Evolutionary conservation across 345 rosid species (phyloP), one percentile per base, ranked within the genome.

Genomic region (Excoecaria agallocha): DNA sequence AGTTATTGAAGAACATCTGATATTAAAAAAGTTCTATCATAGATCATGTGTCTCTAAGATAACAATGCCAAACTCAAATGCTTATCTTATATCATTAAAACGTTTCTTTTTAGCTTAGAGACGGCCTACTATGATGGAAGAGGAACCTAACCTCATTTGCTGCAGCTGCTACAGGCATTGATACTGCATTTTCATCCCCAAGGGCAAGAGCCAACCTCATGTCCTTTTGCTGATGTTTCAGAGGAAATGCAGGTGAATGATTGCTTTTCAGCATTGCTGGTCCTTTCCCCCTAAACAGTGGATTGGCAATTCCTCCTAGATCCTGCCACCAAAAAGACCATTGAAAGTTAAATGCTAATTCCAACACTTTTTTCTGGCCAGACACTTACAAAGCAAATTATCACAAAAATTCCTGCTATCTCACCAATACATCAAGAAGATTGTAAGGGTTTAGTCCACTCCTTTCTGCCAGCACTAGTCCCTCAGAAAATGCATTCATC

Each of bases 101-200:
- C 43, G 2, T 6, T 58, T 25, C n/a, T 52, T 62, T 52, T 50
- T n/a, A 19, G 67, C 49, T 45, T 8, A 45, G 15, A 46, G 38
- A 58, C 11, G 58, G 50, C 17, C 2, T 56, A 37, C 15, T 66
- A 59, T 9, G 30, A 39, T 62, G 58, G 59, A 72, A 70, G 70
- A 62, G 80, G 72, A 74, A 51, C 24, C 37, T 61, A 12, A 90
- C 98, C 96, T 94, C 99, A 77, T 92, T 91, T 51, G 98, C 86
- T 51, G 96, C 94, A 2, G 98, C 98, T 20, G 97, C 97, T 35
- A 92, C 88, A 35, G 97, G 98, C 98, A 92, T 91, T 45, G 98
- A 83, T 22, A n/a, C n/a, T n/a, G n/a, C n/a, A n/a, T n/a, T n/a
- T n/a, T n/a, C n/a, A n/a, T n/a, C n/a, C n/a, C n/a, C n/a, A n/a